A percentile compares a stretch with the other conserved stretches of the same genome.
Conservation (phyloP, 495 filamentous ascomycete species). For the Penicillium turbatum region DNA sequence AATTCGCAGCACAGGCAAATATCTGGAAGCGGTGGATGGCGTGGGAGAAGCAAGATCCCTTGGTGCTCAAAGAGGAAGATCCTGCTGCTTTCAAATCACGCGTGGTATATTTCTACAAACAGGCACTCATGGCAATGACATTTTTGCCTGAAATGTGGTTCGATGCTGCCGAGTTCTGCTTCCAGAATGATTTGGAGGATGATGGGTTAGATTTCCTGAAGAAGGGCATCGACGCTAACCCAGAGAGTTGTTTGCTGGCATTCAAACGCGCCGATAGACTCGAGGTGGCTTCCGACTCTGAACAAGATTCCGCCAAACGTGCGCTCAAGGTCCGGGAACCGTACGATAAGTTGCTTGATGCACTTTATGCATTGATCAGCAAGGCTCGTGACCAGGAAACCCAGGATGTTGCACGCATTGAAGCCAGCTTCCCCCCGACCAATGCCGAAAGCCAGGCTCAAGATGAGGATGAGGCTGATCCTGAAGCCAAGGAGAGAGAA, state of each 20-base stretch:
- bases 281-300: conserved; percentile 64
- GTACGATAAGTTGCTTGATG: conserved; percentile 77
- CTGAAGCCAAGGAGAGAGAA: conserved; percentile 51
- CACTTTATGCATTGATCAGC: conserved; percentile 73
- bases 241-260: conserved; percentile 84
- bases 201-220: conserved; percentile 75
- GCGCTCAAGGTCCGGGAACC: conserved; percentile 73
- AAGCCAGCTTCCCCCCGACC: conserved; percentile 50
- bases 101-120: conserved; percentile 86
- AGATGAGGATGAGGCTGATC: conserved; percentile 62
- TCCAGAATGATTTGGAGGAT: conserved; percentile 63
- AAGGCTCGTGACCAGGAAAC: conserved; percentile 69
- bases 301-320: conserved; percentile 64
- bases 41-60: conserved; percentile 90
- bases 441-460: conserved; percentile 42
- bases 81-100: conserved; percentile 64
- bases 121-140: conserved; percentile 85
- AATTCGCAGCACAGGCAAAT: conserved; percentile 80
- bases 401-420: conserved; percentile 64
- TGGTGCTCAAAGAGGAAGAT: conserved; percentile 80
- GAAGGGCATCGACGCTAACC: conserved; percentile 81
- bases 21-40: conserved; percentile 90
- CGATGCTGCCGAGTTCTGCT: conserved; percentile 90
- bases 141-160: conserved; percentile 97
- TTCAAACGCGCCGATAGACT: conserved; percentile 85